Percentiles rank a stretch among this genome's conserved stretches.
Evolutionary conservation across 139 green algal species (phyloP).

Genomic region (Chlorella sorokiniana): DNA sequence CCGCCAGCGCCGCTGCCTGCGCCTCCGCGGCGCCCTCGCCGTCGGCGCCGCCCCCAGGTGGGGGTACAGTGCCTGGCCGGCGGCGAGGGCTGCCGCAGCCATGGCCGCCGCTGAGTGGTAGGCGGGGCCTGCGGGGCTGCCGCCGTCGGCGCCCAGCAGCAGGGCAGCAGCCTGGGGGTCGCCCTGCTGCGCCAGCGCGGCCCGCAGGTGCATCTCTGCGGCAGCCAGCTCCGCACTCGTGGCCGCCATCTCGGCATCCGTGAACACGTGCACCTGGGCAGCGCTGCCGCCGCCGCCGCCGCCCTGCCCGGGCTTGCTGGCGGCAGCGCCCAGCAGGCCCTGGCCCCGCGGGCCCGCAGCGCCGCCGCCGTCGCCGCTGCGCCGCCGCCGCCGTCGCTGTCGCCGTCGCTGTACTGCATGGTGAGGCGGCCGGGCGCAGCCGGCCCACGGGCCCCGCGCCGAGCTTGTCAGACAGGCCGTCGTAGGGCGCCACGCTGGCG

Average conservation of each 20-base stretch:
- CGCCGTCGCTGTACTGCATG: conserved; percentile 4
- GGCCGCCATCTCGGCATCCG: too few relatives aligned
- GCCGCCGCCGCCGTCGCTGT: not conserved
- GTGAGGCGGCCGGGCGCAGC: conserved; percentile 9
- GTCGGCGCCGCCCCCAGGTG: not conserved
- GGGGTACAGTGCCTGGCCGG: not conserved
- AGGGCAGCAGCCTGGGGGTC: too few relatives aligned
- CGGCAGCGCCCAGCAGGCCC: not conserved
- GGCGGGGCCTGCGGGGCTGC: too few relatives aligned
- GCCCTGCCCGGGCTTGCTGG: not conserved
- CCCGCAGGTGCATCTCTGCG: too few relatives aligned
- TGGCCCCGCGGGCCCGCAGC: not conserved
- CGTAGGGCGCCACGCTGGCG: not conserved
- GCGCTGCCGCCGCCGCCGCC: too few relatives aligned
- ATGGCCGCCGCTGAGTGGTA: too few relatives aligned
- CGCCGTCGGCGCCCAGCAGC: too few relatives aligned
- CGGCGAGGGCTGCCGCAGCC: not conserved
- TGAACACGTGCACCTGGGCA: too few relatives aligned
- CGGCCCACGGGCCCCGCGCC: not conserved
- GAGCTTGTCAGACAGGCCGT: not conserved
- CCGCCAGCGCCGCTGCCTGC: not conserved
- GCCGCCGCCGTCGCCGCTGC: not conserved
- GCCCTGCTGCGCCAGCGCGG: too few relatives aligned
- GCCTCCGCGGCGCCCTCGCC: not conserved
- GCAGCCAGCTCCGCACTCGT: too few relatives aligned